A percentile compares a stretch with the other conserved stretches of the same genome.
Evolutionary conservation across 1,284 basidiomycete genomes (phyloP).

Genomic region (Bondarzewia mesenterica): DNA sequence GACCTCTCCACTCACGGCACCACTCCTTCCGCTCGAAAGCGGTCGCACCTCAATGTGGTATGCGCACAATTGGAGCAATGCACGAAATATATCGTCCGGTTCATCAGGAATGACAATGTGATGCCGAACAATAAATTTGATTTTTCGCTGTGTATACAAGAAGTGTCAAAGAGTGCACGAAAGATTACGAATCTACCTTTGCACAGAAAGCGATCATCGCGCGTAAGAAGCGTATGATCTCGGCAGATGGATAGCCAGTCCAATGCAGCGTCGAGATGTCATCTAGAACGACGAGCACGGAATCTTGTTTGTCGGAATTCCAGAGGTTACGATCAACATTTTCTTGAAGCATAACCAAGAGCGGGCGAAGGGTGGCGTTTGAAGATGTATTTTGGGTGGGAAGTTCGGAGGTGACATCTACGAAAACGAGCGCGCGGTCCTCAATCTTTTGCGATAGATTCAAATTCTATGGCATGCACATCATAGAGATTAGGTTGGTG

Average conservation of each 20-base stretch:
- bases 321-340: no score
- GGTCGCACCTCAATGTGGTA: conserved; percentile 65
- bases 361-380: conserved; percentile 22
- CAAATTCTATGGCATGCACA: conserved; percentile 33
- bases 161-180: background rate
- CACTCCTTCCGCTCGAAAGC: conserved; percentile 62
- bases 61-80: conserved; percentile 47
- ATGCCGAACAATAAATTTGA: conserved; percentile 52
- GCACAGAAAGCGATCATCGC: conserved; percentile 46
- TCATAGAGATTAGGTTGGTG: no score
- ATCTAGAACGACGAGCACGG: conserved; percentile 51
- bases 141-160: conserved; percentile 28
- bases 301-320: conserved; percentile 1
- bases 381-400: no score
- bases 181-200: conserved; percentile 32
- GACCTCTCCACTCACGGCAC: conserved; percentile 69
- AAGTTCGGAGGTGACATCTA: conserved; percentile 33
- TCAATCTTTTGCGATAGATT: conserved; percentile 39
- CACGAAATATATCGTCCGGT: conserved; percentile 48
- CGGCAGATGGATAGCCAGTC: conserved; percentile 45
- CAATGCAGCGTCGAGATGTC: conserved; percentile 59
- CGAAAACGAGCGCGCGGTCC: conserved; percentile 38
- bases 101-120: conserved; percentile 47
- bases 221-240: conserved; percentile 47
- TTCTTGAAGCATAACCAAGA: no score